These are phyloP conservation scores for Fusarium poae DNA, from an alignment of 2,329 filamentous ascomycete species.

Conservation along the genomic window DNA sequence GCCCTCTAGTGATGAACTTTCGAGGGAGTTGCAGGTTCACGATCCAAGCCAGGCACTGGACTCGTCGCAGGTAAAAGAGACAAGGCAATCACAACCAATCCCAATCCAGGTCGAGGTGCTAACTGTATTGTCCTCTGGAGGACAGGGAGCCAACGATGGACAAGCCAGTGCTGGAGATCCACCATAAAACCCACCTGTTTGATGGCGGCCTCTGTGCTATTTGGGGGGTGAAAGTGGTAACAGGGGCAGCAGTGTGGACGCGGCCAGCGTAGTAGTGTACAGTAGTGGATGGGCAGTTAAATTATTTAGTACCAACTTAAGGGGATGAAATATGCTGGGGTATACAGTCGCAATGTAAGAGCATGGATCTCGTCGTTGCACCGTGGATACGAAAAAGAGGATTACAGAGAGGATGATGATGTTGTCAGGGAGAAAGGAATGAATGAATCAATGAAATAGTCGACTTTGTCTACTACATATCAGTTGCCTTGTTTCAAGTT, in stretches of 20 bases:
- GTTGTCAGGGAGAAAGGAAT: slow-evolving; percentile 16
- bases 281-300: slow-evolving; percentile 42
- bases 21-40: slow-evolving; percentile 49
- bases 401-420: slow-evolving; percentile 10
- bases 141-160: slow-evolving; percentile 39
- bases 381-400: slow-evolving; percentile 35
- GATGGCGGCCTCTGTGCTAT: slow-evolving; percentile 44
- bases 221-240: slow-evolving; percentile 36
- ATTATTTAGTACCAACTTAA: slow-evolving; percentile 43
- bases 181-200: slow-evolving; percentile 45
- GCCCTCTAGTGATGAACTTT: slow-evolving; percentile 42
- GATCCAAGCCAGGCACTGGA: slow-evolving; percentile 44
- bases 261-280: slow-evolving; percentile 28
- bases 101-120: slow-evolving; percentile 33
- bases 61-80: slow-evolving; percentile 41
- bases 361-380: slow-evolving; percentile 39
- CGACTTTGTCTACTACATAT: background rate
- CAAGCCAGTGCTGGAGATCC: slow-evolving; percentile 43
- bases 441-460: background rate
- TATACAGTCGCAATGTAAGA: slow-evolving; percentile 39
- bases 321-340: slow-evolving; percentile 44
- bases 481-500: slow-evolving; percentile 15
- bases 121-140: slow-evolving; percentile 11
- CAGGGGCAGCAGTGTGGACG: slow-evolving; percentile 34
- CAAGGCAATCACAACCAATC: slow-evolving; percentile 29